Conservation (phyloP, 225 moss, liverwort and hornwort genomes). For the Ulota crispa region DNA sequence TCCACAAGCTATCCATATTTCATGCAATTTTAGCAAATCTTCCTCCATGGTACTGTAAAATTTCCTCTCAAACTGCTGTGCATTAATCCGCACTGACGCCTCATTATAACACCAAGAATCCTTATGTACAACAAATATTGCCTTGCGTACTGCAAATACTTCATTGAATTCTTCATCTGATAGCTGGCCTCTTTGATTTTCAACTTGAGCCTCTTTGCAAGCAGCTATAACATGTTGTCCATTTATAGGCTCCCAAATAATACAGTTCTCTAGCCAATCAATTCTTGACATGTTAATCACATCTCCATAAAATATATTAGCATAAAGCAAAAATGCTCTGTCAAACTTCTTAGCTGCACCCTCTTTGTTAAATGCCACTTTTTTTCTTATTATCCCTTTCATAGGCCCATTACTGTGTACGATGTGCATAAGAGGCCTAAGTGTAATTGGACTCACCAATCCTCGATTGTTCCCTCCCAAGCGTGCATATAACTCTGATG, state of each 20-base stretch:
- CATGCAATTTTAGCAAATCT: too few species aligned
- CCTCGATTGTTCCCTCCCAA: not conserved
- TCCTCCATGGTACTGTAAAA: too few species aligned
- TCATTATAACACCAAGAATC: too few species aligned
- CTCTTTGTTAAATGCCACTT: too few species aligned
- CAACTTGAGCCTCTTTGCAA: not conserved
- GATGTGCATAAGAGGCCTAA: not conserved
- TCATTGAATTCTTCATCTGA: not conserved
- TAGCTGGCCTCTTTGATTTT: not conserved
- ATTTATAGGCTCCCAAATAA: not conserved
- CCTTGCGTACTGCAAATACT: not conserved
- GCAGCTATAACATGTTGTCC: not conserved
- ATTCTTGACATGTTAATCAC: too few species aligned
- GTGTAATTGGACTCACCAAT: not conserved
- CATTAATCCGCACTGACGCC: too few species aligned
- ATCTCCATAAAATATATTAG: too few species aligned
- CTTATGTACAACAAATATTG: not conserved
- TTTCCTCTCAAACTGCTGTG: too few species aligned
- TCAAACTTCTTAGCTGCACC: too few species aligned
- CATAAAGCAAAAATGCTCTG: too few species aligned
- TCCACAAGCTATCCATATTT: too few species aligned
- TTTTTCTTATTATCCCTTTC: too few species aligned
- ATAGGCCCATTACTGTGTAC: not conserved
- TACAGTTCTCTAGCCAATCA: not conserved
- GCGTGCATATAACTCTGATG: not conserved